Base-by-base conservation (phyloP, 441 rosid genomes). In the Gossypium schwendimanii region DNA sequence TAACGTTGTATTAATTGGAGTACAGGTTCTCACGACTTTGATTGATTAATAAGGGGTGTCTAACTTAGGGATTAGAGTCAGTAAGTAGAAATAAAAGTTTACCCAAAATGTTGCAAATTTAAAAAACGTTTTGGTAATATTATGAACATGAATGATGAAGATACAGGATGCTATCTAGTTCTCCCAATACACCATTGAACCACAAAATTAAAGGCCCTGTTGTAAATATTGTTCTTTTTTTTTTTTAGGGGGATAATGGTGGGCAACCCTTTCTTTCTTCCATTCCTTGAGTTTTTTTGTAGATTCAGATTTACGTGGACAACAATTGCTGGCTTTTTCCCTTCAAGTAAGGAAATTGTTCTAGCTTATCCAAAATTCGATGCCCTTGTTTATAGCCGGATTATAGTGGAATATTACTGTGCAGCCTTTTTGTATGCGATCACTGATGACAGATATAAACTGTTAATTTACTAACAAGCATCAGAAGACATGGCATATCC, bases 341-440 rank as follows among this genome's bases (percentile, higher is more conserved):
- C 59, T 15, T 26, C 4, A 12, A 49, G 58, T 4, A 60, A 69
- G n/a, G 63, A 53, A 62, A 63, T 63, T 8, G 58, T 63, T 54
- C 52, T 20, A 24, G 26, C 64, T 76, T 76, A 71, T 71, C 75
- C 75, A 63, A 58, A 12, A 63, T 20, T 18, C 10, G 23, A 5
- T 23, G 17, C 49, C 61, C 61, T 33, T 10, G 61, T 52, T 47
- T 47, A 14, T 8, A 24, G 5, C 39, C 55, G 9, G 52, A 63
- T 63, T 33, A 33, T 33, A 33, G 47, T 61, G 66, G 24, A n/a
- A 60, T 60, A 28, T 28, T 28, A 18, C 44, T 60, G 7, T 28
- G 39, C 1, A 14, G 21, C 49, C 15, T 26, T 39, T 21, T 33
- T 62, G 24, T 36, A 24, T 58, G 12, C 6, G 33, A 57, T 11